Percentiles rank a stretch among this genome's conserved stretches.
Evolutionary conservation across 1,284 basidiomycete species (phyloP).

Genomic region (Cutaneotrichosporon cutaneum): DNA sequence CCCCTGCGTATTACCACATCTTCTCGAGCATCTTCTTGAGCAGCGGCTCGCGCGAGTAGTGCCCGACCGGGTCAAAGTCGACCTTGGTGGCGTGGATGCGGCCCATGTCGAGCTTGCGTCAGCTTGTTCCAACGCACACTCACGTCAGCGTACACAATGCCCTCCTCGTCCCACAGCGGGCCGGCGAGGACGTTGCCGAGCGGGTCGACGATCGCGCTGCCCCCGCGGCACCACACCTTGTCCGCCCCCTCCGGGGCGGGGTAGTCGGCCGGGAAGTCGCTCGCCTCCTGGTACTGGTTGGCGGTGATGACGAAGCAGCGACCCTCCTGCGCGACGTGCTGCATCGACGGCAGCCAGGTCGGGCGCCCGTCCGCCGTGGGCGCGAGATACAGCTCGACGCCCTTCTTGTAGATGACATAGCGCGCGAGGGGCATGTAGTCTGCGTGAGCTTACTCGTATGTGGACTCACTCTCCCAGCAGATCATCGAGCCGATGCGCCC

Average conservation of each 20-base stretch:
- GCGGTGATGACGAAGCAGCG: constrained; percentile 69
- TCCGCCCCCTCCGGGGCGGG: constrained; percentile 19
- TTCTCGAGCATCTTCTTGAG: constrained; percentile 25
- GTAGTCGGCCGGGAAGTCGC: constrained; percentile 34
- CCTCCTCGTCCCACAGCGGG: constrained; percentile 62
- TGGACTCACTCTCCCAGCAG: constrained; percentile 64
- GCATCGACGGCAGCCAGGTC: constrained; percentile 66
- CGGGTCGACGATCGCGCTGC: constrained; percentile 67
- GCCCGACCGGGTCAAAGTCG: constrained; percentile 68
- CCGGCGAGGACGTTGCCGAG: constrained; percentile 67
- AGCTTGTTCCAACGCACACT: constrained; percentile 15
- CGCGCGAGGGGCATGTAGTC: constrained; percentile 67
- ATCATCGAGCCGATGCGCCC: constrained; percentile 62
- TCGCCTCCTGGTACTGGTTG: constrained; percentile 33
- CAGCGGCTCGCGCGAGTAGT: constrained; percentile 66
- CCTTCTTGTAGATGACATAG: constrained; percentile 42
- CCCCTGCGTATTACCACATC: constrained; percentile 3
- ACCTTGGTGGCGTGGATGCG: constrained; percentile 66
- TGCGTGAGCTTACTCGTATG: constrained; percentile 8
- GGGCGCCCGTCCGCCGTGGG: constrained; percentile 63
- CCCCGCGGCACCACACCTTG: constrained; percentile 55
- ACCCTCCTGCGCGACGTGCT: constrained; percentile 71
- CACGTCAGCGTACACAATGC: constrained; percentile 61
- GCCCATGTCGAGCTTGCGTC: constrained; percentile 59
- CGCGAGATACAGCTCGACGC: constrained; percentile 51